Evolutionary conservation across 2,329 filamentous ascomycete genomes (phyloP), one percentile per base, ranked within the genome.

Genomic region (Fusarium sp.): DNA sequence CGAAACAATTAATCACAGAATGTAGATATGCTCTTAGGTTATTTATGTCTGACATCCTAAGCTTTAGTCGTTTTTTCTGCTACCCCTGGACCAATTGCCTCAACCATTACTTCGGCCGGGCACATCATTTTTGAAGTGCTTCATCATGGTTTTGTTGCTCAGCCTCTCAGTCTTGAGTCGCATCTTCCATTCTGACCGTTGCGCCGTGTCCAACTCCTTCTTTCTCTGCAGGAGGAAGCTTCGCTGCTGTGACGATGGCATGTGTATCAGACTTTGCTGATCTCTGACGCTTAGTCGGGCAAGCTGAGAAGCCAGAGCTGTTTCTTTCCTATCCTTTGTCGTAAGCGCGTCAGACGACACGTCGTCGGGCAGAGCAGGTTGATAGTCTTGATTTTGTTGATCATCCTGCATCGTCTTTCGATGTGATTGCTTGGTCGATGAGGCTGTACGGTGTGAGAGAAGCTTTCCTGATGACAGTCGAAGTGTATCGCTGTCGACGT

Each of bases 391-490:
- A 1, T 2, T 18, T 3, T 28, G 11, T 40, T 36, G 15, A 34
- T 34, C 36, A 16, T 57, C 23, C 7, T 50, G 34, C 0, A 28
- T 8, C 2, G 41, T 6, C 16, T 18, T 33, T 42, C 12, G 51
- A 3, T 26, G 33, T 3, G 13, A 31, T 1, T 47, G 53, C 15
- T 41, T 66, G 1, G 26, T 8, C 3, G 2, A 4, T 4, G 31
- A 4, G 4, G 36, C 46, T 18, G 56, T 50, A 2, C 70, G 71
- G 18, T 73, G 65, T 5, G 65, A 46, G 3, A 73, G 57, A 2
- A 72, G 45, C 23, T 72, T 72, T 13, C 71, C 71, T 0, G 68
- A 72, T 20, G 71, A 59, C 7, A 73, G 20, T 6, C 59, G 37
- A 28, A 71, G 46, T 3, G 57, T 58, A 8, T 49, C 51, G 4